Percentiles rank a stretch among this genome's conserved stretches.
Evolutionary conservation across 140 eudicot genomes (phyloP).

Genomic region (Erigeron philadelphicus): DNA sequence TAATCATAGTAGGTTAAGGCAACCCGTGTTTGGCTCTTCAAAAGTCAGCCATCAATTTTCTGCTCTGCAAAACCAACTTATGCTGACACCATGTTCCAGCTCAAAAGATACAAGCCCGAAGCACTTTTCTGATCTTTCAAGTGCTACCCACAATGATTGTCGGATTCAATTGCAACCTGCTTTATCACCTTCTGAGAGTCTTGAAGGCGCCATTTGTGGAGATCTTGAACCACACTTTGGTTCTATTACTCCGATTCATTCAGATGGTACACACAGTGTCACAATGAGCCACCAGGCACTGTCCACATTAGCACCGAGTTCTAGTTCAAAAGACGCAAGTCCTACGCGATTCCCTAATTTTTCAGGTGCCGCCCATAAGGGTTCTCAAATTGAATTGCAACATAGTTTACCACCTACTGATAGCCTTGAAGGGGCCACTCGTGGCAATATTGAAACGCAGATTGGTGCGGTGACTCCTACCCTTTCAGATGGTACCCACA

Average conservation of each 20-base stretch:
- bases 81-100: conserved; percentile 16
- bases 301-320: not conserved
- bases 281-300: conserved; percentile 21
- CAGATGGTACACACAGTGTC: not conserved
- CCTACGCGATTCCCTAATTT: not conserved
- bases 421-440: not conserved
- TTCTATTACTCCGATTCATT: not conserved
- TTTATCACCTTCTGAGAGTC: conserved; percentile 17
- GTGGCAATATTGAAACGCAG: not conserved
- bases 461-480: not conserved
- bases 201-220: not conserved
- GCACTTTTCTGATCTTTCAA: not conserved
- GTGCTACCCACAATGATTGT: conserved; percentile 6
- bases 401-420: not conserved
- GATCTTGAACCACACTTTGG: not conserved
- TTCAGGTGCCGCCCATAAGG: not conserved
- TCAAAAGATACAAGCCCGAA: conserved; percentile 15
- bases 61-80: conserved; percentile 17
- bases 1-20: conserved; percentile 11
- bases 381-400: not conserved
- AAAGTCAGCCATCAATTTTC: conserved; percentile 10
- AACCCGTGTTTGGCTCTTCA: conserved; percentile 14
- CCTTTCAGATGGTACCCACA: conserved; percentile 5
- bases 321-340: no score
- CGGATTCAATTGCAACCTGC: conserved; percentile 13